phyloP scores from a whole-genome alignment of 2,329 filamentous ascomycete genomes.

The Verticillium alfalfae region DNA sequence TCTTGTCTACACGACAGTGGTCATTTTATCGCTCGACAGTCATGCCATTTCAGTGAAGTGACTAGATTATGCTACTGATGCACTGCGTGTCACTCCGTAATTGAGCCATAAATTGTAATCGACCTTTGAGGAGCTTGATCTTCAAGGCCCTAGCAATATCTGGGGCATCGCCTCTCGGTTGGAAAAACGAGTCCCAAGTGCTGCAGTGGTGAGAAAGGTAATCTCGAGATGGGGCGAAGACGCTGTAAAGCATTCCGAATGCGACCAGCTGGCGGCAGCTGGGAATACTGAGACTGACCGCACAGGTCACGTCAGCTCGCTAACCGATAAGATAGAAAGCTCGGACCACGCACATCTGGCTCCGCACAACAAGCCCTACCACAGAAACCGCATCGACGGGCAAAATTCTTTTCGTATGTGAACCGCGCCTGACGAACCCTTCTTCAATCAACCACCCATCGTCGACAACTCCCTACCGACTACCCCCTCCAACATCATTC shows the following conservation, averaged over 20 bases:
- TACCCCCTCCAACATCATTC: constrained; percentile 33
- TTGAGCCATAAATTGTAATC: too few relatives aligned
- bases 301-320: not conserved
- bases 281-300: too few relatives aligned
- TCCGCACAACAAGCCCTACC: constrained; percentile 14
- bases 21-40: too few relatives aligned
- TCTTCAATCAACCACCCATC: constrained; percentile 2
- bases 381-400: constrained; percentile 33
- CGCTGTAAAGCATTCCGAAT: not conserved
- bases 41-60: not conserved
- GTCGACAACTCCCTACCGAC: constrained; percentile 13
- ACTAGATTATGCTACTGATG: not conserved
- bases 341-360: not conserved
- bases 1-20: too few relatives aligned
- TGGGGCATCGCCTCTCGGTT: too few relatives aligned
- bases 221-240: too few relatives aligned
- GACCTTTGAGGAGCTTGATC: too few relatives aligned
- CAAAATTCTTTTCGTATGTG: constrained; percentile 17
- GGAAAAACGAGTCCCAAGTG: too few relatives aligned
- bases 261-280: not conserved
- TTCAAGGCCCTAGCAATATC: not conserved
- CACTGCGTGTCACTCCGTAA: not conserved
- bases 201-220: too few relatives aligned
- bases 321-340: not conserved
- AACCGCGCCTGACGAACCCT: constrained; percentile 20